Evolutionary conservation across 2,329 filamentous ascomycete species (phyloP).

Genomic region (Penicillium sp.): DNA sequence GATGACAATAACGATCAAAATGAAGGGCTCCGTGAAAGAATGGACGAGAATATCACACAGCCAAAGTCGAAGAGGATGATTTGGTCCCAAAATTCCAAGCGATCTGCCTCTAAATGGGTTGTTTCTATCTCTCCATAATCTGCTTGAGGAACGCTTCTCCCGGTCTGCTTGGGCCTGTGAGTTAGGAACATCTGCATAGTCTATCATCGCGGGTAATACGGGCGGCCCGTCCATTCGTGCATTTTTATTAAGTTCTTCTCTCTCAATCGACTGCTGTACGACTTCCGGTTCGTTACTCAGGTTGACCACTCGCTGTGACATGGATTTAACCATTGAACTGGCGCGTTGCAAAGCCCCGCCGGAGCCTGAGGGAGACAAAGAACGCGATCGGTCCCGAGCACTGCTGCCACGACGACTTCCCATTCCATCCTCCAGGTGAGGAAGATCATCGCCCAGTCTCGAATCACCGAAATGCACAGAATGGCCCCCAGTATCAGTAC

Average conservation of each 20-base stretch:
- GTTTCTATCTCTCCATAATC: slow-evolving; percentile 47
- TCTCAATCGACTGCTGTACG: slow-evolving; percentile 68
- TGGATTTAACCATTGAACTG: slow-evolving; percentile 74
- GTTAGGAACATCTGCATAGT: slow-evolving; percentile 47
- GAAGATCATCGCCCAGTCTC: slow-evolving; percentile 61
- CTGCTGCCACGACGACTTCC: slow-evolving; percentile 58
- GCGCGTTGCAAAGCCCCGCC: slow-evolving; percentile 65
- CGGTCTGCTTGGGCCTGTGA: slow-evolving; percentile 37
- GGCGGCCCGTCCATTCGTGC: slow-evolving; percentile 54
- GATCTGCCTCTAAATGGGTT: slow-evolving; percentile 88
- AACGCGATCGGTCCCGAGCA: slow-evolving; percentile 45
- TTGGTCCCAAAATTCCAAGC: slow-evolving; percentile 76
- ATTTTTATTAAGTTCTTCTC: slow-evolving; percentile 54
- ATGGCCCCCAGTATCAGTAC: slow-evolving; percentile 54
- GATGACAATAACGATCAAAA: slow-evolving; percentile 81
- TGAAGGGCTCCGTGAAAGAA: slow-evolving; percentile 79
- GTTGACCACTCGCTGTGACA: slow-evolving; percentile 98
- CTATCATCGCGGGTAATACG: slow-evolving; percentile 48
- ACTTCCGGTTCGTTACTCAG: slow-evolving; percentile 89
- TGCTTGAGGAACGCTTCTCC: slow-evolving; percentile 35
- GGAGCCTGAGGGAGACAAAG: slow-evolving; percentile 62
- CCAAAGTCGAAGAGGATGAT: slow-evolving; percentile 69
- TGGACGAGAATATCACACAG: slow-evolving; percentile 85
- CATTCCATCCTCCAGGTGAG: slow-evolving; percentile 56
- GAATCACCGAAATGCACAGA: slow-evolving; percentile 56